Evolutionary conservation across 495 filamentous ascomycete species (phyloP).

Genomic region (Penicillium tannophilum): DNA sequence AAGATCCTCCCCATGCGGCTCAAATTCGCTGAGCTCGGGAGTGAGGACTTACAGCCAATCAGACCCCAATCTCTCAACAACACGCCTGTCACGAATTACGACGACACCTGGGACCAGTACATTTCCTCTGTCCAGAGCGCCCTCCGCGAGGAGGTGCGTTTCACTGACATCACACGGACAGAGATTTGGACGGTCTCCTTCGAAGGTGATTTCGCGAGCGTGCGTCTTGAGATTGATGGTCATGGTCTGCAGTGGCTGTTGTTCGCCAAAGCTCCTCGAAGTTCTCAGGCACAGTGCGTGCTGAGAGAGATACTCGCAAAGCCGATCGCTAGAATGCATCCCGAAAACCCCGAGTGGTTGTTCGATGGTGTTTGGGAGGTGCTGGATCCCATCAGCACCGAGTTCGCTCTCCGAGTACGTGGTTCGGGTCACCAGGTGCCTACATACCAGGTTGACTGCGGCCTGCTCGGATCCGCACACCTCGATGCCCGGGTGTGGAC

Average conservation of each 20-base stretch:
- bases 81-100: neutral
- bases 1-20: slow-evolving; percentile 51
- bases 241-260: slow-evolving; percentile 54
- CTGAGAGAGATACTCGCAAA: slow-evolving; percentile 50
- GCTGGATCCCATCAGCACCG: slow-evolving; percentile 41
- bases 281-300: slow-evolving; percentile 39
- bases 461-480: slow-evolving; percentile 34
- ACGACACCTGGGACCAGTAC: slow-evolving; percentile 2
- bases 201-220: slow-evolving; percentile 44
- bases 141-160: slow-evolving; percentile 44
- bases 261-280: slow-evolving; percentile 47
- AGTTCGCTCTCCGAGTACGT: slow-evolving; percentile 20
- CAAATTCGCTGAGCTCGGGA: slow-evolving; percentile 36
- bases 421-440: slow-evolving; percentile 26
- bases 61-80: neutral
- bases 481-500: slow-evolving; percentile 44
- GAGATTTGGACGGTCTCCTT: slow-evolving; percentile 57
- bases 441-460: slow-evolving; percentile 36
- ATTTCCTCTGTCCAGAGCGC: slow-evolving; percentile 20
- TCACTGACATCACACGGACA: slow-evolving; percentile 48
- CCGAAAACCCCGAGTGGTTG: slow-evolving; percentile 25
- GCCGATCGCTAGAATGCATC: slow-evolving; percentile 58
- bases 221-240: slow-evolving; percentile 52
- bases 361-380: slow-evolving; percentile 56
- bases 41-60: slow-evolving; percentile 26